Conservation (phyloP, 352 stramenopile species). For the Elongisporangium anandrum region DNA sequence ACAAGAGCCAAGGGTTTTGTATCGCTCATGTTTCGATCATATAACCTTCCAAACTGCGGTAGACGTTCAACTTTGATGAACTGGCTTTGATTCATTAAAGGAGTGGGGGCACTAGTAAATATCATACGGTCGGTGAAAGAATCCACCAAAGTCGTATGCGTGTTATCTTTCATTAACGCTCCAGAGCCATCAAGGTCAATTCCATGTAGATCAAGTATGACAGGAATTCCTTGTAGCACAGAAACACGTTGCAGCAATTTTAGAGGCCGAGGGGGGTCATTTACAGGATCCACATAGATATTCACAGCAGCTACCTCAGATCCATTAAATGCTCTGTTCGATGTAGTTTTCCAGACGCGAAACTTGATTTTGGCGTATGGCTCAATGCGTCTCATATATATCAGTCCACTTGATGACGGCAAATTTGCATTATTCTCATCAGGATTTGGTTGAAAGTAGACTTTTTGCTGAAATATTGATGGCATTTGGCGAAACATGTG, state of each 20-base stretch:
- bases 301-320: constrained; percentile 22
- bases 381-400: constrained; percentile 24
- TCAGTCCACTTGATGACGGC: constrained; percentile 23
- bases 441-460: constrained; percentile 43
- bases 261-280: constrained; percentile 30
- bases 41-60: constrained; percentile 47
- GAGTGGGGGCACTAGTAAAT: not conserved
- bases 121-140: not conserved
- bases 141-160: constrained; percentile 2
- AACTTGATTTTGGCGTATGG: constrained; percentile 32
- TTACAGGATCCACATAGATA: constrained; percentile 54
- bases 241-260: constrained; percentile 14
- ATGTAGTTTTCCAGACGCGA: constrained; percentile 24
- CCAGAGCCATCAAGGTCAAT: constrained; percentile 28
- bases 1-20: constrained; percentile 3
- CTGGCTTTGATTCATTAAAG: constrained; percentile 8
- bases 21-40: constrained; percentile 34
- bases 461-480: constrained; percentile 35
- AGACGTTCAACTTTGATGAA: constrained; percentile 37
- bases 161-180: not conserved
- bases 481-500: constrained; percentile 37
- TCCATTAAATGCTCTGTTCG: constrained; percentile 16
- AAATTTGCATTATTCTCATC: constrained; percentile 50
- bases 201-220: constrained; percentile 32
- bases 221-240: constrained; percentile 12